Evolutionary conservation across 345 rosid genomes (phyloP), one percentile per base, ranked within the genome.

Genomic region (Trapa bicornis): DNA sequence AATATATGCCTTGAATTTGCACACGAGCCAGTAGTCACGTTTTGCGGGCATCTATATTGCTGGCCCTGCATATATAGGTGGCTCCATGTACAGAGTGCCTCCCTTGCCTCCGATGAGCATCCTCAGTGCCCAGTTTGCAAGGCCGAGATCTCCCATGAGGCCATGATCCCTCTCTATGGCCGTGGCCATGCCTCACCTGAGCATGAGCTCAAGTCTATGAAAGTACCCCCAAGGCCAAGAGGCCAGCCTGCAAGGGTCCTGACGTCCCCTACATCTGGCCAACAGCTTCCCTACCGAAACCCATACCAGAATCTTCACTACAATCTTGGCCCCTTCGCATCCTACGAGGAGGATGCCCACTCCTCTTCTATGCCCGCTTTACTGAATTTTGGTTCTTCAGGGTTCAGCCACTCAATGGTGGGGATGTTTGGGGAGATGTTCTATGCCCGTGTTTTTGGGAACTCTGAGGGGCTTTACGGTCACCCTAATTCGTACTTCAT

Each of bases 151-250:
- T 79, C 92, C 4, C 72, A 77, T 65, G 65, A 82, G 57, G 79
- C 93, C 15, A 69, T 93, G 85, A 94, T 93, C 67, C 98, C 98
- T 37, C 90, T 93, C 63, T 93, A 93, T 12, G 96, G 97, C 64
- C 84, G 85, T 11, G 95, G 97, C 73, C 73, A 84, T 74, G 64
- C 75, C 71, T 83, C 87, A 1, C 22, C 47, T 4, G 70, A 72
- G 11, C 41, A 70, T 48, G 70, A 74, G 32, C 68, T 79, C 17
- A 71, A 71, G 65, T 84, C 69, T 47, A 68, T 70, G 71, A 68
- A 38, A 37, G 76, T 90, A 70, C 97, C 97, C 16, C 84, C 81
- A 12, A 81, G 94, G 68, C 97, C 97, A 39, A 52, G 66, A 0
- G 75, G 70, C 48, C 48, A 69, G 22, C 50, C 70, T 1, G 57